Evolutionary conservation across 345 rosid genomes (phyloP).

Genomic region (Sonneratia alba): DNA sequence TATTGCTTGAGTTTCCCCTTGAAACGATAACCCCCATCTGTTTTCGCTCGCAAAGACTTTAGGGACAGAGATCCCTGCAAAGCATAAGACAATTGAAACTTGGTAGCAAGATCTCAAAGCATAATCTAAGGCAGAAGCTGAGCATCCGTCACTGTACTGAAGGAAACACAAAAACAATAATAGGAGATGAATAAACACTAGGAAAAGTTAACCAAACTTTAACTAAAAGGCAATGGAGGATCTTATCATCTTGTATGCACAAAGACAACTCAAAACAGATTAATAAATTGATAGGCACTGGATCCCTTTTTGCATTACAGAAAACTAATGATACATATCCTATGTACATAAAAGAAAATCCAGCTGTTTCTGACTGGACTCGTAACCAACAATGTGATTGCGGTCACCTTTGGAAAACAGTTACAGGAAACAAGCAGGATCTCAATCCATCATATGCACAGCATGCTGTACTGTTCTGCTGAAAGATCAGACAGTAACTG

Average conservation of each 20-base stretch:
- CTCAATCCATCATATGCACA: background rate
- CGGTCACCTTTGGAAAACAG: background rate
- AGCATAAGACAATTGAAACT: background rate
- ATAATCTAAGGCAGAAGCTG: background rate
- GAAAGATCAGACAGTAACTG: background rate
- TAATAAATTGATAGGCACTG: background rate
- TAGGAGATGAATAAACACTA: background rate
- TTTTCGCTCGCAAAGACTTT: background rate
- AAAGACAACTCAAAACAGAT: background rate
- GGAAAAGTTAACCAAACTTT: background rate
- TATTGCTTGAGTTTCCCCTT: no score
- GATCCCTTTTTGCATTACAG: background rate
- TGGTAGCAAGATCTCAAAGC: background rate
- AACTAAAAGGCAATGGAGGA: background rate
- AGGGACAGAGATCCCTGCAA: background rate
- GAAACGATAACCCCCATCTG: background rate
- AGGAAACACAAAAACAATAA: background rate
- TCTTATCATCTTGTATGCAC: background rate
- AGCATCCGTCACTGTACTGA: background rate
- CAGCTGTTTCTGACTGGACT: background rate
- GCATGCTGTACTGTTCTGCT: background rate
- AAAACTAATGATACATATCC: background rate
- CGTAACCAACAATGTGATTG: background rate
- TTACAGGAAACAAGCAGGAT: slow-evolving; percentile 1
- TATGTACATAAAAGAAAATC: background rate